Evolutionary conservation across 2,329 filamentous ascomycete species (phyloP).

Genomic region (Tothia fuscella): DNA sequence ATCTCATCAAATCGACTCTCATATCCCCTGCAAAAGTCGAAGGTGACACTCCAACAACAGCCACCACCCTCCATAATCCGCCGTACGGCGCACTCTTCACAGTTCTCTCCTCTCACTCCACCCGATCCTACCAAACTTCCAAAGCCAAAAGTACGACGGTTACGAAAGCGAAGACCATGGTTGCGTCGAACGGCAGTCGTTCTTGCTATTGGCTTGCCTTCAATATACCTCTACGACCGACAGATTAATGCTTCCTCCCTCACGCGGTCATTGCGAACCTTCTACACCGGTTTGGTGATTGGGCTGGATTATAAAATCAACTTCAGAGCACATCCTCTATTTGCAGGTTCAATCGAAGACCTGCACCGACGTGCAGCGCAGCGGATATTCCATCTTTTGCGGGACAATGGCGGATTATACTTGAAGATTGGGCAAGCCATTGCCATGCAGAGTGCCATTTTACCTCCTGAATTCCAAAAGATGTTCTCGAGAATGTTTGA

Average conservation of each 20-base stretch:
- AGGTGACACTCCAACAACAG: too few relatives aligned
- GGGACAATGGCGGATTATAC: conserved; percentile 83
- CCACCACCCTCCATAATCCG: too few relatives aligned
- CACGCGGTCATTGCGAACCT: conserved; percentile 68
- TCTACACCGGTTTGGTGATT: conserved; percentile 64
- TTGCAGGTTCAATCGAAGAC: conserved; percentile 61
- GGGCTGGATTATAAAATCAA: conserved; percentile 95
- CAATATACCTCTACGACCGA: conserved; percentile 56
- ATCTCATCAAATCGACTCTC: too few relatives aligned
- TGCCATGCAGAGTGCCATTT: conserved; percentile 90
- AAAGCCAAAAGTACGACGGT: conserved; percentile 55
- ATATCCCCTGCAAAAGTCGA: too few relatives aligned
- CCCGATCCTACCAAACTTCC: conserved; percentile 71
- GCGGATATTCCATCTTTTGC: conserved; percentile 67
- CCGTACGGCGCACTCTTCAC: conserved; percentile 9
- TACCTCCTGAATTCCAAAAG: conserved; percentile 87
- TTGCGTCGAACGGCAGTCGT: conserved; percentile 58
- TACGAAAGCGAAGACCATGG: conserved; percentile 55
- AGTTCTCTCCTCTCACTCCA: conserved; percentile 41
- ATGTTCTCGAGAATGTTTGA: conserved; percentile 98
- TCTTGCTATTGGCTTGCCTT: conserved; percentile 42
- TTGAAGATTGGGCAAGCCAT: conserved; percentile 97
- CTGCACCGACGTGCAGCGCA: conserved; percentile 77
- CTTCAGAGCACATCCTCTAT: conserved; percentile 67
- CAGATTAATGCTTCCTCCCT: conserved; percentile 70